Percentiles rank a stretch among this genome's conserved stretches.
Conservation (phyloP, 2,329 filamentous ascomycete genomes). For the Stagonosporopsis chrysanthemi region DNA sequence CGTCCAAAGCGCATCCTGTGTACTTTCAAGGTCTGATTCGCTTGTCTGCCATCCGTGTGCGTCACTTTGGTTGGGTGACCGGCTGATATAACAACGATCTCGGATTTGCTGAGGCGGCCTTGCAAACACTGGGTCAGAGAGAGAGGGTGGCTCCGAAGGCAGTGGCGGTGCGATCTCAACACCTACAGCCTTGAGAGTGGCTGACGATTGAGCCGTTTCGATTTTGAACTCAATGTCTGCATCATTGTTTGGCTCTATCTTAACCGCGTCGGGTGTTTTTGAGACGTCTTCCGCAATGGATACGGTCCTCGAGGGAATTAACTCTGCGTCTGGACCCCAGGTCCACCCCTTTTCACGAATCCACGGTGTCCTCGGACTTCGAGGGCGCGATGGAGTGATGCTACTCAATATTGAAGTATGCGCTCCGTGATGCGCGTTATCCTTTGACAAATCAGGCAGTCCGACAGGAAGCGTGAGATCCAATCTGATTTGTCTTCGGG, state of each 20-base stretch:
- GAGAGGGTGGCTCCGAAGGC: neutral
- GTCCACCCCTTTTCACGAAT: constrained; percentile 18
- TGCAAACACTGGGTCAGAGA: constrained; percentile 16
- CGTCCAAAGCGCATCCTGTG: constrained; percentile 18
- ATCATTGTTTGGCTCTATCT: neutral
- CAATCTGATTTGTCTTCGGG: constrained; percentile 39
- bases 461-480: constrained; percentile 37
- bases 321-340: constrained; percentile 19
- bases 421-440: constrained; percentile 12
- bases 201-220: neutral
- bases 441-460: constrained; percentile 32
- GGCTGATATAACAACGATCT: constrained; percentile 24
- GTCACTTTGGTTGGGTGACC: constrained; percentile 15
- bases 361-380: constrained; percentile 41
- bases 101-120: constrained; percentile 17
- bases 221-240: neutral
- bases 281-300: constrained; percentile 24
- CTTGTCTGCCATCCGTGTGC: constrained; percentile 24
- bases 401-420: constrained; percentile 22
- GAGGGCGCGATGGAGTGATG: constrained; percentile 31
- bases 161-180: neutral
- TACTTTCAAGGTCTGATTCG: constrained; percentile 20
- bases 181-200: too few species aligned
- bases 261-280: neutral
- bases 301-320: constrained; percentile 10